Percentiles rank a stretch among this genome's conserved stretches.
Conservation (phyloP, 208 protist genomes). For the Plasmodiophora brassicae region DNA sequence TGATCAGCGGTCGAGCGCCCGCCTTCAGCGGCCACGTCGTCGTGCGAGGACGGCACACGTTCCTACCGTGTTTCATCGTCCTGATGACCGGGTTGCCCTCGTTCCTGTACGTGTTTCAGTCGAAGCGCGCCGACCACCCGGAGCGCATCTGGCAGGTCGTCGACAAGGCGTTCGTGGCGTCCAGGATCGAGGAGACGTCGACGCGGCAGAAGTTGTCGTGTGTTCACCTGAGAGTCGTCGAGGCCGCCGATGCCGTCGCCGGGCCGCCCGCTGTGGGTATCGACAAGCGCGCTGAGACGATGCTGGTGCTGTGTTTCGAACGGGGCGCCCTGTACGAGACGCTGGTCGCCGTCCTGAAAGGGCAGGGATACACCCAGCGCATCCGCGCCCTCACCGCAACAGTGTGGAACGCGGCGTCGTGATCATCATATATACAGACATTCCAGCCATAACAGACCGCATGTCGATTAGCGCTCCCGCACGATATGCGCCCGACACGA, state of each 20-base stretch:
- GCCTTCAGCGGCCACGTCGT: neutral
- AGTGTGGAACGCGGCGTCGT: too few species aligned
- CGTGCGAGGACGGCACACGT: neutral
- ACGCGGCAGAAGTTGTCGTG: neutral
- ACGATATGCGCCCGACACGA: too few species aligned
- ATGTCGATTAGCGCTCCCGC: too few species aligned
- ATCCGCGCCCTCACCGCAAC: neutral
- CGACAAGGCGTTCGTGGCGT: neutral
- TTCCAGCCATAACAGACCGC: too few species aligned
- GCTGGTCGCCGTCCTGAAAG: neutral
- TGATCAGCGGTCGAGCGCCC: neutral
- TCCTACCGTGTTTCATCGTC: neutral
- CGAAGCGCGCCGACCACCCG: neutral
- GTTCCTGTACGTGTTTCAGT: neutral
- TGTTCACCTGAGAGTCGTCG: neutral
- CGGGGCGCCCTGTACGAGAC: neutral
- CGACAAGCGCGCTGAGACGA: neutral
- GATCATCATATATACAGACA: too few species aligned
- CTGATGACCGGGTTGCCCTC: neutral
- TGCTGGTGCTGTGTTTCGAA: slow-evolving; percentile 20
- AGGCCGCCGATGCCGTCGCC: neutral
- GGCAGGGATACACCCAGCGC: neutral
- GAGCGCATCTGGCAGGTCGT: neutral
- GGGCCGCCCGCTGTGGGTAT: neutral
- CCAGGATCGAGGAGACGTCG: neutral